Base-by-base conservation (phyloP, 257 asterid species). In the Henckelia pumila region DNA sequence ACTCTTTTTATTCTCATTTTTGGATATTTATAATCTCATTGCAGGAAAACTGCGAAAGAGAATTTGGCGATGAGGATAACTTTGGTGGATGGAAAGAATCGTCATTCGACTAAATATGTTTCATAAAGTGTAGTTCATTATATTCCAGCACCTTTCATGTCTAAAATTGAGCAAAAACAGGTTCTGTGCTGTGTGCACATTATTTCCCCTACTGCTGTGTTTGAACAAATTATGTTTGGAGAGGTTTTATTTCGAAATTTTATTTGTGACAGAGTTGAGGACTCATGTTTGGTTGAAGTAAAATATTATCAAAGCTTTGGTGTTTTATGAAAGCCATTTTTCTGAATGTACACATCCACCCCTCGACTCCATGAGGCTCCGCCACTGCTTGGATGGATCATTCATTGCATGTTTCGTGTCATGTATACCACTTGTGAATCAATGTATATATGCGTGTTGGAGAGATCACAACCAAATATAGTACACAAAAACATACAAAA, bases 1-100 rank as follows among this genome's bases (percentile, higher is more conserved):
- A 47, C 8, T 14, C 50, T 3, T 40, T 13, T 40, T 4, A 3
- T 40, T 40, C 55, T 47, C 21, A 47, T 16, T 47, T 40, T 11
- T 40, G n/a, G n/a, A 65, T 13, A 56, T 63, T 56, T 25, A 21
- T 19, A n/a, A 3, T 28, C 10, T 74, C 13, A 7, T 69, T 76
- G 84, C 81, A 76, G 87, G 50, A 44, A 57, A 63, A 59, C 37
- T 59, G 74, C 49, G 74, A 77, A 30, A 25, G 65, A 21, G 76
- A 47, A 7, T 73, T 58, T 62, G 29, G 73, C 8, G 63, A 8
- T 22, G 84, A 61, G 21, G 85, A 76, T 71, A 63, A 20, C 37
- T 47, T 61, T 28, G 89, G 89, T 29, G 89, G 93, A 58, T 80
- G 88, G 88, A 80, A 66, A 57, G 64, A 84, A 57, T 84, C 89